A percentile compares a stretch with the other conserved stretches of the same genome.
Evolutionary conservation across 495 filamentous ascomycete genomes (phyloP).

Genomic region (Bathelium albidoporum): DNA sequence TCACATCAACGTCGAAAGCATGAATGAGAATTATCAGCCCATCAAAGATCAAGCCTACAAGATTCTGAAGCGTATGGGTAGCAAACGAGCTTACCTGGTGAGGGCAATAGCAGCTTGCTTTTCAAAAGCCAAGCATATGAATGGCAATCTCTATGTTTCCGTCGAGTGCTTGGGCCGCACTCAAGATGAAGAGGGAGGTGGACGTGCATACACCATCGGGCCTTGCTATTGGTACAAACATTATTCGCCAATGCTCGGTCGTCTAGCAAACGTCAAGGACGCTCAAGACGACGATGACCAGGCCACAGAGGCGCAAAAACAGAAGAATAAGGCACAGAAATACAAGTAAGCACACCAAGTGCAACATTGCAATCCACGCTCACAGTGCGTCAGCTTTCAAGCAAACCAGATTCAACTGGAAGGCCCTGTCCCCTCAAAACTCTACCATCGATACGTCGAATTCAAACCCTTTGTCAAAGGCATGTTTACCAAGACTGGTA

Average conservation of each 20-base stretch:
- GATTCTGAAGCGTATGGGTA: slow-evolving; percentile 72
- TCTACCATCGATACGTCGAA: slow-evolving; percentile 88
- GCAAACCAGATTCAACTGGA: slow-evolving; percentile 82
- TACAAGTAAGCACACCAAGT: slow-evolving; percentile 14
- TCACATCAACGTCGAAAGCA: slow-evolving; percentile 47
- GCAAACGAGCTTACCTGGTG: slow-evolving; percentile 71
- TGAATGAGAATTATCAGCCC: slow-evolving; percentile 58
- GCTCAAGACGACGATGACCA: slow-evolving; percentile 26
- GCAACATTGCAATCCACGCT: slow-evolving; percentile 7
- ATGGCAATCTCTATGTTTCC: slow-evolving; percentile 55
- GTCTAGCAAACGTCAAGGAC: slow-evolving; percentile 68
- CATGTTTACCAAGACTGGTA: slow-evolving; percentile 70
- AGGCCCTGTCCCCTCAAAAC: slow-evolving; percentile 64
- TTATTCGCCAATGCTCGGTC: slow-evolving; percentile 78
- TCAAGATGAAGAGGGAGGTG: slow-evolving; percentile 51
- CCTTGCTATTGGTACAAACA: slow-evolving; percentile 73
- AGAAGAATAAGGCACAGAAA: background rate
- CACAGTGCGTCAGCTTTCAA: slow-evolving; percentile 56
- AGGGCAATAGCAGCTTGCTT: slow-evolving; percentile 52
- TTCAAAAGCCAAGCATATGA: slow-evolving; percentile 43
- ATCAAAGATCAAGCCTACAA: slow-evolving; percentile 55
- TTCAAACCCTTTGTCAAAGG: slow-evolving; percentile 81
- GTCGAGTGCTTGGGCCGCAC: slow-evolving; percentile 67
- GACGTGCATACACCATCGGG: slow-evolving; percentile 67
- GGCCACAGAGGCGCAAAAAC: slow-evolving; percentile 1